Evolutionary conservation across 1,284 basidiomycete species (phyloP).

Genomic region (Cutaneotrichosporon spelunceum): DNA sequence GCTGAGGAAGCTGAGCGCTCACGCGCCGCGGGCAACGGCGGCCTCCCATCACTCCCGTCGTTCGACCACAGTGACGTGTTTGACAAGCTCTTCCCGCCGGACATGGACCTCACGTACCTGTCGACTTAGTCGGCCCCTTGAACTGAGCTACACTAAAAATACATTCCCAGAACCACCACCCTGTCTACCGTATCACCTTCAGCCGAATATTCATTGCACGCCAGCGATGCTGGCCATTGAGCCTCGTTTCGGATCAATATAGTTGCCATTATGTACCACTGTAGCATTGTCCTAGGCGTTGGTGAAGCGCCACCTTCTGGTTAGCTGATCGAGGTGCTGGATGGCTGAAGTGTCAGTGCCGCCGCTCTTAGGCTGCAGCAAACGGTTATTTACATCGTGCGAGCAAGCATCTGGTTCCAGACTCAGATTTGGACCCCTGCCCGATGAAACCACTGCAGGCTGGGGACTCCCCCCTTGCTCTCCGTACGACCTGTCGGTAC

Average conservation of each 20-base stretch:
- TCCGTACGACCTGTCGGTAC: too few species aligned
- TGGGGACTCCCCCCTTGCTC: too few species aligned
- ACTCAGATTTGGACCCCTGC: not conserved
- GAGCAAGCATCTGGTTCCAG: too few species aligned
- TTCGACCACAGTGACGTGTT: slow-evolving; percentile 39
- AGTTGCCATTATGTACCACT: slow-evolving; percentile 2
- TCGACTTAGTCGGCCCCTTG: slow-evolving; percentile 23
- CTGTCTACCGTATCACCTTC: not conserved
- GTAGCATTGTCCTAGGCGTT: not conserved
- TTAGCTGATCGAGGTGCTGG: too few species aligned
- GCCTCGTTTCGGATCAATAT: not conserved
- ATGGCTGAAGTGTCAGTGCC: too few species aligned
- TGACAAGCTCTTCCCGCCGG: slow-evolving; percentile 31
- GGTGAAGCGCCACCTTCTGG: not conserved
- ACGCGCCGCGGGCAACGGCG: slow-evolving; percentile 8
- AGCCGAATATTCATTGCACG: not conserved
- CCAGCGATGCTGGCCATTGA: not conserved
- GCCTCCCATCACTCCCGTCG: slow-evolving; percentile 13
- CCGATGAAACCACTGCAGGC: too few species aligned
- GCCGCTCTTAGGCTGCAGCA: too few species aligned
- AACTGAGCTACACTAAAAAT: not conserved
- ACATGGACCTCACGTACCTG: slow-evolving; percentile 30
- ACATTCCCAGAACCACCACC: not conserved
- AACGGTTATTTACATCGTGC: too few species aligned
- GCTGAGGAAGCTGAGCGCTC: slow-evolving; percentile 60